Conservation (phyloP, 768 basidiomycete species). For the Steccherinum ochraceum region DNA sequence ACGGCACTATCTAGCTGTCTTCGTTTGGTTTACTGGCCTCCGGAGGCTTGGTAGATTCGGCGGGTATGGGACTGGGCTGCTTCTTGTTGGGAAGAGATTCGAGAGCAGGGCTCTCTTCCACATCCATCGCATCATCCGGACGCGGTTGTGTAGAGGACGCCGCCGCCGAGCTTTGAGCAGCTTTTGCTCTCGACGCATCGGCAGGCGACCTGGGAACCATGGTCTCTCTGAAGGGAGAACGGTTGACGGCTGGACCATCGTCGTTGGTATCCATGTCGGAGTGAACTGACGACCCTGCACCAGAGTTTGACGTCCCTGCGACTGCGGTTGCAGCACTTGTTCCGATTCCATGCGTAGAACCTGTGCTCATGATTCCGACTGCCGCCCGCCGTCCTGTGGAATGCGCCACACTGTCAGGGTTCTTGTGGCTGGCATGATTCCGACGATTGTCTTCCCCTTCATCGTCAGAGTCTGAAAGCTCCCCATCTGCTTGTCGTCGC, state of each 20-base stretch:
- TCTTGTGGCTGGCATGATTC: constrained; percentile 55
- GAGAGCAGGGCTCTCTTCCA: background rate
- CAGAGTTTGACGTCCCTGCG: constrained; percentile 16
- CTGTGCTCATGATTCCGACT: constrained; percentile 66
- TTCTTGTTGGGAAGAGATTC: background rate
- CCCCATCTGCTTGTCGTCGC: constrained; percentile 76
- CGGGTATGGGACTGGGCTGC: background rate
- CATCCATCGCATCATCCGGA: background rate
- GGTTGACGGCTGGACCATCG: constrained; percentile 8
- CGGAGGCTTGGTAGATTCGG: background rate
- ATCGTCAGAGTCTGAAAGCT: constrained; percentile 96
- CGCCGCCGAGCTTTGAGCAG: background rate
- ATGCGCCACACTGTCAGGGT: constrained; percentile 39
- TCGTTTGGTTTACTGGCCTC: background rate
- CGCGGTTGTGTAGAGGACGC: background rate
- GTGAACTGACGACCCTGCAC: constrained; percentile 10
- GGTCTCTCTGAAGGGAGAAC: constrained; percentile 3
- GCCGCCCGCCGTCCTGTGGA: constrained; percentile 39
- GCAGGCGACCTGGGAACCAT: constrained; percentile 11
- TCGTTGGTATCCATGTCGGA: constrained; percentile 30
- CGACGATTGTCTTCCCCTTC: constrained; percentile 87
- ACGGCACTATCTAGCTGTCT: background rate
- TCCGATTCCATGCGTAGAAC: constrained; percentile 64
- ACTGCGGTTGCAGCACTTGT: constrained; percentile 54
- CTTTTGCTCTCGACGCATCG: constrained; percentile 8